Percentiles rank a stretch among this genome's conserved stretches.
These are phyloP conservation scores for Mytilinidion resinicola DNA, from an alignment of 495 filamentous ascomycete species.

Conservation along the genomic window DNA sequence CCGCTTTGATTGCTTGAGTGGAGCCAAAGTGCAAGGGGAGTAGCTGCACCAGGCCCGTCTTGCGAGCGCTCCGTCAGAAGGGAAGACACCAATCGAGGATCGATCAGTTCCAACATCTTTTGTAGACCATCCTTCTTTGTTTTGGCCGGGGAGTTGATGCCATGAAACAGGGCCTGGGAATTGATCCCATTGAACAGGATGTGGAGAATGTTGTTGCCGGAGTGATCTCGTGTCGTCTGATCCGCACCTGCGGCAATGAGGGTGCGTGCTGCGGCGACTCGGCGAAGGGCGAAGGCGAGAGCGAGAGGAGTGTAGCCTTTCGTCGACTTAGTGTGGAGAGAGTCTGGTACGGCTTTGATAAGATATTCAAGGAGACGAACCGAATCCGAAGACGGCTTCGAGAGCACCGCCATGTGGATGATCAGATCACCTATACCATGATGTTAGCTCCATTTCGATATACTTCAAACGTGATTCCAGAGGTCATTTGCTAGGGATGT, in stretches of 20 bases:
- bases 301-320: conserved; percentile 56
- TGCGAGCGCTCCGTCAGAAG: conserved; percentile 44
- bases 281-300: conserved; percentile 48
- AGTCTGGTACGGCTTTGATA: conserved; percentile 49
- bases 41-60: conserved; percentile 30
- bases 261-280: conserved; percentile 47
- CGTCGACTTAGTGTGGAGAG: conserved; percentile 50
- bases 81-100: conserved; percentile 41
- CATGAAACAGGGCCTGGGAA: conserved; percentile 34
- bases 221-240: conserved; percentile 48
- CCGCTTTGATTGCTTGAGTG: conserved; percentile 1
- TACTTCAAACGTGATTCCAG: no score
- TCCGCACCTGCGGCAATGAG: conserved; percentile 61
- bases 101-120: conserved; percentile 48
- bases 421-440: conserved; percentile 41
- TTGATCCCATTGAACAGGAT: conserved; percentile 37
- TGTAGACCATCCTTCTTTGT: conserved; percentile 28
- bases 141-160: conserved; percentile 3
- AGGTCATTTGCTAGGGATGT: conserved; percentile 37
- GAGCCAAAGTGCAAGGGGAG: conserved; percentile 44
- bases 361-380: conserved; percentile 56
- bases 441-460: no score
- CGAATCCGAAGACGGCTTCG: conserved; percentile 33
- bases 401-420: conserved; percentile 59
- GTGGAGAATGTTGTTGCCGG: conserved; percentile 57